These are phyloP conservation scores for Fusarium sp. DNA, from an alignment of 2,329 filamentous ascomycete genomes.

Conservation along the genomic window DNA sequence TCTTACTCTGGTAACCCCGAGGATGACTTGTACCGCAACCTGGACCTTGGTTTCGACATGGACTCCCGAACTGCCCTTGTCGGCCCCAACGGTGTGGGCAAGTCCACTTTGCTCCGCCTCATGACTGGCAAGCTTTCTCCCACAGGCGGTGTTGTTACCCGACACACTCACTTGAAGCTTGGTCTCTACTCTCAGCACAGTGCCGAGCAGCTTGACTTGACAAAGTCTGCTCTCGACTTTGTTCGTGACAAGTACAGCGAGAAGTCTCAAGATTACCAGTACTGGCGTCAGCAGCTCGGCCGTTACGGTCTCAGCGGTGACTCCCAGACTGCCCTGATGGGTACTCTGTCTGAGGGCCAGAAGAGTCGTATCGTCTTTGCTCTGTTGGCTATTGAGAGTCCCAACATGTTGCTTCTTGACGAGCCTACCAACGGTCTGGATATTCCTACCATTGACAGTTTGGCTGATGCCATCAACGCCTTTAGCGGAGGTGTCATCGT, in stretches of 20 bases:
- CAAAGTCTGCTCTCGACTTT: conserved; percentile 97
- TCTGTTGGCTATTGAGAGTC: conserved; percentile 90
- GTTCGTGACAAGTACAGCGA: conserved; percentile 93
- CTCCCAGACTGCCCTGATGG: conserved; percentile 96
- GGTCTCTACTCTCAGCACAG: conserved; percentile 99
- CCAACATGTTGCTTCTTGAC: conserved; percentile 98
- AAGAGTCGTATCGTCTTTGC: conserved; percentile 99
- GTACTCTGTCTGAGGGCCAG: conserved; percentile 96
- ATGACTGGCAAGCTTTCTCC: conserved; percentile 97
- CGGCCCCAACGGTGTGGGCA: conserved; percentile 98
- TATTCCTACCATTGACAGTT: conserved; percentile 97
- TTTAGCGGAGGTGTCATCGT: conserved; percentile 97
- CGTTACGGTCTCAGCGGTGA: conserved; percentile 94
- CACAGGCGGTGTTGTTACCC: conserved; percentile 82
- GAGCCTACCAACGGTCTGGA: conserved; percentile 99
- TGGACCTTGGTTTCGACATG: conserved; percentile 99
- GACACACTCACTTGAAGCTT: conserved; percentile 98
- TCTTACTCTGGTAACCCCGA: conserved; percentile 91
- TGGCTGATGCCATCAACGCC: conserved; percentile 97
- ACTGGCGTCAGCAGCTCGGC: conserved; percentile 98
- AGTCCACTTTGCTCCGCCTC: conserved; percentile 93
- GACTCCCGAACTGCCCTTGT: conserved; percentile 97
- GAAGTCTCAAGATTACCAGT: conserved; percentile 97
- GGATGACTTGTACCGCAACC: conserved; percentile 95
- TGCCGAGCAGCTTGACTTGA: conserved; percentile 96